Evolutionary conservation across 352 stramenopile genomes (phyloP), one percentile per base, ranked within the genome.

Genomic region (Phytophthora pistaciae): DNA sequence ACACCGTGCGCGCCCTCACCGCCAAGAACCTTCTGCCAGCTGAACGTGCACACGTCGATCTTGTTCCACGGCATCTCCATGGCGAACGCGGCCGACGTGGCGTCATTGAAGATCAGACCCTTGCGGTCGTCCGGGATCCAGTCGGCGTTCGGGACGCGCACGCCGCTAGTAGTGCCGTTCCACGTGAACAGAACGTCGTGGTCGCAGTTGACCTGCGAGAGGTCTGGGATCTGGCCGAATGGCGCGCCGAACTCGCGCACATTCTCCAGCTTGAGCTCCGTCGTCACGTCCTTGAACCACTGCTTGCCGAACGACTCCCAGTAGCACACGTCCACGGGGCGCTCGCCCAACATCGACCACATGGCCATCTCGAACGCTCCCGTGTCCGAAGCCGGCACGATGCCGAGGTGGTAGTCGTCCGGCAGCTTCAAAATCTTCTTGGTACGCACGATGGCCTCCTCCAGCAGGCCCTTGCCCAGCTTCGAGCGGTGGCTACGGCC

Each of bases 291-390:
- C 29, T 90, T 92, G 74, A 98, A 98, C 98, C 98, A 99, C 68
- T 97, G 94, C 88, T 97, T 84, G 20, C 98, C 98, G 72, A 99
- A 99, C 23, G 92, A 97, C 80, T 99, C 97, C 97, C 97, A 99
- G 85, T 99, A 97, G 77, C 90, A 98, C 27, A 97, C 81, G 73
- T 98, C 94, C 53, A 99, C 93, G 7, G 96, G 97, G 0, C 92
- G 83, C 33, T 84, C 81, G 36, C 98, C 98, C 21, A 99, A 88
- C 85, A 99, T 97, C 72, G 91, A 99, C 98, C 98, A 99, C 98
- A 99, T 99, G 52, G 97, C 98, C 98, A 99, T 99, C 84, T 99
- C 98, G 74, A 99, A 99, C 14, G 98, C 98, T 29, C 98, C 98
- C 27, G 98, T 99, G 80, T 99, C 98, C 8, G 96, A 99, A 46